A percentile compares a stretch with the other conserved stretches of the same genome.
Conservation (phyloP, 1,139 yeast species). For the Spathaspora sp. region DNA sequence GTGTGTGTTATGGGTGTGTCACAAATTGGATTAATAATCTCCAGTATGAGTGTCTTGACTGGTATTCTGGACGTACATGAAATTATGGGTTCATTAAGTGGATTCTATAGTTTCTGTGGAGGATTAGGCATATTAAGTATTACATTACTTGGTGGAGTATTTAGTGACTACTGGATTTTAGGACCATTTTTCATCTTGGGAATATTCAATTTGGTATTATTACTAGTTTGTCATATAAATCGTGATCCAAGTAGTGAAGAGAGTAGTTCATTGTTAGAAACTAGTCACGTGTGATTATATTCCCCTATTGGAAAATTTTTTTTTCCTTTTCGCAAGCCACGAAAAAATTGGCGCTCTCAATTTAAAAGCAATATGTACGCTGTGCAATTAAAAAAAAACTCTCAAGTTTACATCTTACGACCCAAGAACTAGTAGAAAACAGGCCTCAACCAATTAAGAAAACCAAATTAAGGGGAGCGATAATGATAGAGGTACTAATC, state of each 20-base stretch:
- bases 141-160: constrained; percentile 59
- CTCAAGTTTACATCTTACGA: background rate
- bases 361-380: background rate
- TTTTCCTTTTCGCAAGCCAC: background rate
- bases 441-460: no score
- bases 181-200: constrained; percentile 62
- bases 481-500: constrained; percentile 41
- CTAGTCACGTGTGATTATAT: background rate
- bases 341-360: background rate
- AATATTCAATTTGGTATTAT: constrained; percentile 29
- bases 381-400: background rate
- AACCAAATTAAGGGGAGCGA: background rate
- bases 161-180: constrained; percentile 58
- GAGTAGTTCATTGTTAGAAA: background rate
- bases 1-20: constrained; percentile 39
- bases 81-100: constrained; percentile 63
- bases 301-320: background rate
- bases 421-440: background rate
- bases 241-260: background rate
- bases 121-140: constrained; percentile 67
- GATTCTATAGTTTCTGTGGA: constrained; percentile 65
- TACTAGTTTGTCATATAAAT: constrained; percentile 2
- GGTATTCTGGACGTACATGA: constrained; percentile 23
- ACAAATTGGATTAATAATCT: constrained; percentile 60
- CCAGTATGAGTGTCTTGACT: constrained; percentile 44